Evolutionary conservation across 2,329 filamentous ascomycete genomes (phyloP).

Genomic region (Cladosporium sp.): DNA sequence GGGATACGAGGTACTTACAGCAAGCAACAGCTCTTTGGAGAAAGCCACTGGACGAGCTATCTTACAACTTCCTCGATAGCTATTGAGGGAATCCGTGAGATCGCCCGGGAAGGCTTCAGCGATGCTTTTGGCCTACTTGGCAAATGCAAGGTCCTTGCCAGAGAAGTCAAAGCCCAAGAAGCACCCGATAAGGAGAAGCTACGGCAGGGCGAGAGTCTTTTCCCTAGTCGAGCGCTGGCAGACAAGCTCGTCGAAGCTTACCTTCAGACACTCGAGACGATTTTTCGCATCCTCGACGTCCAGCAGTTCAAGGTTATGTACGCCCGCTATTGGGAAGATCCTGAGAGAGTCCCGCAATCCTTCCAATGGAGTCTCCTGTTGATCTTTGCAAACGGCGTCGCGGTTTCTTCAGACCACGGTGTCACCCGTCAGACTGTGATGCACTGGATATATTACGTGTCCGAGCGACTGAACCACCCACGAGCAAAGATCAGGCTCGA

Average conservation of each 20-base stretch:
- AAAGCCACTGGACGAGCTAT: constrained; percentile 7
- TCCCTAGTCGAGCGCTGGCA: not conserved
- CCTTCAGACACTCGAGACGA: not conserved
- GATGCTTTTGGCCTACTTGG: constrained; percentile 6
- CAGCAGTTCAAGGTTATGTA: not conserved
- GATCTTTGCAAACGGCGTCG: constrained; percentile 3
- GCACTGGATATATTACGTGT: constrained; percentile 5
- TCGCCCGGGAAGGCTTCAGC: constrained; percentile 2
- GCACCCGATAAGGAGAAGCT: constrained; percentile 1
- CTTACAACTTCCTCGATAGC: constrained; percentile 4
- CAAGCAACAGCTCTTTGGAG: constrained; percentile 4
- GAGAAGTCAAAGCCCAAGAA: constrained; percentile 6
- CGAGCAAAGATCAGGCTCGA: constrained; percentile 3
- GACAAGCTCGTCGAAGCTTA: constrained; percentile 8
- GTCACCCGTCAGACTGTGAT: not conserved
- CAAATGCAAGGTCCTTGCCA: constrained; percentile 8
- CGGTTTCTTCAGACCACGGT: not conserved
- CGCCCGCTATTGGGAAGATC: constrained; percentile 1
- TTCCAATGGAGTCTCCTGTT: not conserved
- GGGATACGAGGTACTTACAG: constrained; percentile 2
- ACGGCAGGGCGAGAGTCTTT: not conserved
- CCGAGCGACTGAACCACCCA: not conserved
- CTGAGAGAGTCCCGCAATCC: not conserved
- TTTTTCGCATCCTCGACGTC: constrained; percentile 2
- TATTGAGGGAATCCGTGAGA: constrained; percentile 5